A percentile compares a stretch with the other conserved stretches of the same genome.
These are phyloP conservation scores for Albatrellus sp. DNA, from an alignment of 1,284 basidiomycete species.

Conservation along the genomic window DNA sequence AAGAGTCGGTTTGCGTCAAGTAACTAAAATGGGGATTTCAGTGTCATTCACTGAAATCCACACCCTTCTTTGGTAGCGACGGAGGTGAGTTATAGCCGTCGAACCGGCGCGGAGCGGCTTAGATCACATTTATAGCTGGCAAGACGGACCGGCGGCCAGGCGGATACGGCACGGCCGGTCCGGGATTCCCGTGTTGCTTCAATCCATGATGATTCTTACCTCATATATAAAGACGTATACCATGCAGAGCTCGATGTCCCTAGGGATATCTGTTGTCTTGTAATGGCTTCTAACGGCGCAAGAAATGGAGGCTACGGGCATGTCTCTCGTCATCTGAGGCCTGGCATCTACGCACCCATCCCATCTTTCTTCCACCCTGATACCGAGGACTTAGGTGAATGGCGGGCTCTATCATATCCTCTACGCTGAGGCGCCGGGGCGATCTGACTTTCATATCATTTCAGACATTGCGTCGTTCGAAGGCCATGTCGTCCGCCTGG, in stretches of 20 bases:
- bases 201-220: neutral
- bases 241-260: neutral
- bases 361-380: conserved; percentile 73
- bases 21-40: too few species aligned
- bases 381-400: conserved; percentile 73
- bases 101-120: too few species aligned
- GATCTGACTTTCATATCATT: neutral
- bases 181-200: neutral
- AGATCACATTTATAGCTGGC: neutral
- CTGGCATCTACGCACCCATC: conserved; percentile 79
- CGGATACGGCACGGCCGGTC: conserved; percentile 1
- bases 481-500: conserved; percentile 61
- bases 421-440: neutral
- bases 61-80: too few species aligned
- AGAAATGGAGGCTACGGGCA: conserved; percentile 15
- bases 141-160: conserved; percentile 3
- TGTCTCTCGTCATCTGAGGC: conserved; percentile 40
- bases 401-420: neutral
- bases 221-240: neutral
- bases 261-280: neutral
- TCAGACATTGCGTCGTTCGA: conserved; percentile 65
- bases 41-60: too few species aligned
- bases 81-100: too few species aligned
- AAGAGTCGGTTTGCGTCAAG: too few species aligned
- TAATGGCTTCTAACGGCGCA: conserved; percentile 28